These are phyloP conservation scores for Fusarium sp. DNA, from an alignment of 2,329 filamentous ascomycete genomes.

Conservation along the genomic window DNA sequence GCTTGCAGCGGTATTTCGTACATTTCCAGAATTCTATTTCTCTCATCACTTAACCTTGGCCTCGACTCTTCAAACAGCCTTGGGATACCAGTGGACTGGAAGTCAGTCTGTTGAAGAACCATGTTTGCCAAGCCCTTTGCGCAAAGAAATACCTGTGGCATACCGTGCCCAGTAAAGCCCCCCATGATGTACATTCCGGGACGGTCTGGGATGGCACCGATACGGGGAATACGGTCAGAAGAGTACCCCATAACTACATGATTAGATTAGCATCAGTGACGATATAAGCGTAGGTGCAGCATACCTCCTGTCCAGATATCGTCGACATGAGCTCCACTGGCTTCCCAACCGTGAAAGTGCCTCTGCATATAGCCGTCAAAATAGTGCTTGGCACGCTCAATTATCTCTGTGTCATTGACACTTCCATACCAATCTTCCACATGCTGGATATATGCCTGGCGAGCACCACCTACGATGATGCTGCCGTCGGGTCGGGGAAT, in stretches of 20 bases:
- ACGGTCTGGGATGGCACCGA: not conserved
- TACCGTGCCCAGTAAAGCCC: constrained; percentile 66
- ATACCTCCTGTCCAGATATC: constrained; percentile 7
- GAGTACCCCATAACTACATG: not conserved
- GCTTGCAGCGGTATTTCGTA: too few relatives aligned
- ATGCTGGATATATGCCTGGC: constrained; percentile 51
- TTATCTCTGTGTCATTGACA: constrained; percentile 60
- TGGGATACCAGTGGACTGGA: not conserved
- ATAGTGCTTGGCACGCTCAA: constrained; percentile 58
- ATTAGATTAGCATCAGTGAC: not conserved
- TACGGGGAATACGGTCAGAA: not conserved
- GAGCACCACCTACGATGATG: constrained; percentile 50
- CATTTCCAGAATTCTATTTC: too few relatives aligned
- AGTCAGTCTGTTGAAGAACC: not conserved
- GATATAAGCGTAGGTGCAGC: fast-evolving
- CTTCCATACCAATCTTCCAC: constrained; percentile 62
- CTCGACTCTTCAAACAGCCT: not conserved
- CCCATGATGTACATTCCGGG: constrained; percentile 59
- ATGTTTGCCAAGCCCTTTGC: constrained; percentile 16
- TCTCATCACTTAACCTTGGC: not conserved
- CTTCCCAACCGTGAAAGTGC: constrained; percentile 64
- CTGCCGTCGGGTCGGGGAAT: constrained; percentile 61
- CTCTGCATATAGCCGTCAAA: constrained; percentile 64
- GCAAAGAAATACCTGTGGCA: constrained; percentile 60
- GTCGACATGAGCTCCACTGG: constrained; percentile 48